Evolutionary conservation across 345 rosid species (phyloP).

Genomic region (Geranium rotundifolium): DNA sequence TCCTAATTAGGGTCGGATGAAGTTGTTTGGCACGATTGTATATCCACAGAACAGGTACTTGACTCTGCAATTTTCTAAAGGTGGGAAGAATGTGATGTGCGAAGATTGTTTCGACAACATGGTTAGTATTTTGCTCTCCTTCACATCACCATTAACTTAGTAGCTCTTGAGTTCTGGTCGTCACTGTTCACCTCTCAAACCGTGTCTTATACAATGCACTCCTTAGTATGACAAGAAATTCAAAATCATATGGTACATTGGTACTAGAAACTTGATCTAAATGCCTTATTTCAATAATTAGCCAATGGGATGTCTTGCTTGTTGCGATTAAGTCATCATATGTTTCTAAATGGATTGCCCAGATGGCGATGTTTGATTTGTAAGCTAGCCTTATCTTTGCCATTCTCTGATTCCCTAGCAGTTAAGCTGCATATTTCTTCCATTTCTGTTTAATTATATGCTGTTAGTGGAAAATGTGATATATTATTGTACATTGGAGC

Average conservation of each 20-base stretch:
- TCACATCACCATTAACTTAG: not conserved
- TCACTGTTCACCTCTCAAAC: not conserved
- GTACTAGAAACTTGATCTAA: not conserved
- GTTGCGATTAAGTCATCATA: no score
- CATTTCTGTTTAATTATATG: no score
- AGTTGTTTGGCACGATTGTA: conserved; percentile 69
- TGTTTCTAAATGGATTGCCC: no score
- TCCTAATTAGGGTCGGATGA: conserved; percentile 67
- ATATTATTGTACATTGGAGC: no score
- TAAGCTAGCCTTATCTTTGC: no score
- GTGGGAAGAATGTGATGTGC: conserved; percentile 70
- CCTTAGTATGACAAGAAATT: not conserved
- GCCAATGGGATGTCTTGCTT: no score
- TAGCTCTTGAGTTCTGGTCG: not conserved
- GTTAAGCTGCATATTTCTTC: no score
- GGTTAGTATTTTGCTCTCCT: conserved; percentile 23
- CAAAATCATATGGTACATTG: not conserved
- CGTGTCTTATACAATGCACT: not conserved
- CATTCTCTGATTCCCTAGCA: no score
- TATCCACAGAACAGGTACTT: conserved; percentile 52
- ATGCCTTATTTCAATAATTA: no score
- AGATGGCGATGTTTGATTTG: no score
- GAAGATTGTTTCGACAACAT: conserved; percentile 56
- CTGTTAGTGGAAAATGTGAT: no score
- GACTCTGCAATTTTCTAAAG: conserved; percentile 64